phyloP scores from a whole-genome alignment of 345 rosid genomes.

The Adansonia digitata region DNA sequence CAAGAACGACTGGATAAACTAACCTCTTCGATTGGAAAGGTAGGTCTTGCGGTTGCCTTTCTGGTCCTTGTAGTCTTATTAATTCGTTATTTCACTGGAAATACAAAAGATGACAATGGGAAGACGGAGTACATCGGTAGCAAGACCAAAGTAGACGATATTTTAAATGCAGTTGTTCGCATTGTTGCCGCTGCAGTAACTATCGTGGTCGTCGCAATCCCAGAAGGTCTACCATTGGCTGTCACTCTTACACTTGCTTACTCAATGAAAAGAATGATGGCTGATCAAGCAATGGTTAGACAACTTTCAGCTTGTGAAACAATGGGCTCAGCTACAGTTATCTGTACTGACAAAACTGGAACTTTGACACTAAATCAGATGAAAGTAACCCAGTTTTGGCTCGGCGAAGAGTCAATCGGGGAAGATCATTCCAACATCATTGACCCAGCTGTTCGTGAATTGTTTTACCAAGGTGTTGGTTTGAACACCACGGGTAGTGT shows the following conservation, averaged over 20 bases:
- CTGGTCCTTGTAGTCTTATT: slow-evolving; percentile 53
- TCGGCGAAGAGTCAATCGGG: slow-evolving; percentile 43
- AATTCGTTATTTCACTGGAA: slow-evolving; percentile 62
- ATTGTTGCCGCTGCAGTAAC: slow-evolving; percentile 62
- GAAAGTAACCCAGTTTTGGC: slow-evolving; percentile 58
- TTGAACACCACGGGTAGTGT: slow-evolving; percentile 53
- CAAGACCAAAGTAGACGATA: slow-evolving; percentile 32
- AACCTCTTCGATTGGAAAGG: slow-evolving; percentile 53
- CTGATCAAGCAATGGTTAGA: slow-evolving; percentile 69
- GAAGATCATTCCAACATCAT: slow-evolving; percentile 29
- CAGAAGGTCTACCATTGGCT: slow-evolving; percentile 68
- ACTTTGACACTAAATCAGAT: slow-evolving; percentile 63
- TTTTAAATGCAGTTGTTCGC: slow-evolving; percentile 40
- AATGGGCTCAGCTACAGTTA: slow-evolving; percentile 65
- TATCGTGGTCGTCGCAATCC: slow-evolving; percentile 68
- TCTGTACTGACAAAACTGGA: slow-evolving; percentile 73
- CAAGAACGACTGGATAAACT: slow-evolving; percentile 56
- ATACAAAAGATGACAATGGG: slow-evolving; percentile 40
- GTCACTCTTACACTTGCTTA: slow-evolving; percentile 76
- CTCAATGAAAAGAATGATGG: slow-evolving; percentile 73
- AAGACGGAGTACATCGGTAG: slow-evolving; percentile 33
- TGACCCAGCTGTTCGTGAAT: slow-evolving; percentile 22
- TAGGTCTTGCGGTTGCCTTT: slow-evolving; percentile 55
- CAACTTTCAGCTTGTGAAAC: slow-evolving; percentile 70
- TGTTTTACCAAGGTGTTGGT: slow-evolving; percentile 47